Evolutionary conservation across 2,329 filamentous ascomycete genomes (phyloP).

Genomic region (Escovopsis sp.): DNA sequence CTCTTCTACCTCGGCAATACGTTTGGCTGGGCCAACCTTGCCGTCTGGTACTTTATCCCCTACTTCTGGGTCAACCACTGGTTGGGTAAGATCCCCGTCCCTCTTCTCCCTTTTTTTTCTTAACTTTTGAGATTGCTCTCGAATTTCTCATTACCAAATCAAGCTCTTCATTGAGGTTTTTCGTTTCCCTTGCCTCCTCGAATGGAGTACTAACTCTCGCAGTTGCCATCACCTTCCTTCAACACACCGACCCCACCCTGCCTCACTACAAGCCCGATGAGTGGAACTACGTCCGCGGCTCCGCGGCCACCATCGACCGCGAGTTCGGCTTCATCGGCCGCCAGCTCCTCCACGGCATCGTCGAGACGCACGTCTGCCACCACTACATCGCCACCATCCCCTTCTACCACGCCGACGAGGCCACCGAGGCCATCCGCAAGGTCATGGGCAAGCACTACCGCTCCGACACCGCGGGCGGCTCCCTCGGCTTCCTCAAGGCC

Average conservation of each 20-base stretch:
- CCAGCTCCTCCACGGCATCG: slow-evolving; percentile 82
- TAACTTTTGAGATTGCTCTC: not conserved
- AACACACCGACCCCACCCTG: slow-evolving; percentile 89
- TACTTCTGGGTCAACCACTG: slow-evolving; percentile 99
- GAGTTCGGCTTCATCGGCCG: slow-evolving; percentile 95
- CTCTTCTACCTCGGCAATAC: slow-evolving; percentile 58
- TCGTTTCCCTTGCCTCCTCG: not conserved
- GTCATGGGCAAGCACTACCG: slow-evolving; percentile 96
- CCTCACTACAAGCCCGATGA: slow-evolving; percentile 78
- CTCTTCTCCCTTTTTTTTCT: not conserved
- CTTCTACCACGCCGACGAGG: slow-evolving; percentile 93
- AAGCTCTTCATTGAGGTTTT: slow-evolving; percentile 12
- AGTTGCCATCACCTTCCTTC: slow-evolving; percentile 95
- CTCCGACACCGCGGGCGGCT: slow-evolving; percentile 60
- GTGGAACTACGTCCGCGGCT: slow-evolving; percentile 90
- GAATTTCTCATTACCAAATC: not conserved
- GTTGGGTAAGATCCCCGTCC: slow-evolving; percentile 57
- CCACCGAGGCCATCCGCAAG: slow-evolving; percentile 81
- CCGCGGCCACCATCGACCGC: slow-evolving; percentile 89
- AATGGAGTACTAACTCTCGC: not conserved
- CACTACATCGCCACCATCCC: slow-evolving; percentile 95
- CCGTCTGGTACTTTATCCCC: slow-evolving; percentile 88
- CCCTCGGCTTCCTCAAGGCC: slow-evolving; percentile 68
- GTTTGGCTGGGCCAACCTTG: slow-evolving; percentile 74
- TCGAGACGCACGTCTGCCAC: slow-evolving; percentile 95